Evolutionary conservation across 305 asterid species (phyloP), one percentile per base, ranked within the genome.

Genomic region (Caryopteris hybrid): DNA sequence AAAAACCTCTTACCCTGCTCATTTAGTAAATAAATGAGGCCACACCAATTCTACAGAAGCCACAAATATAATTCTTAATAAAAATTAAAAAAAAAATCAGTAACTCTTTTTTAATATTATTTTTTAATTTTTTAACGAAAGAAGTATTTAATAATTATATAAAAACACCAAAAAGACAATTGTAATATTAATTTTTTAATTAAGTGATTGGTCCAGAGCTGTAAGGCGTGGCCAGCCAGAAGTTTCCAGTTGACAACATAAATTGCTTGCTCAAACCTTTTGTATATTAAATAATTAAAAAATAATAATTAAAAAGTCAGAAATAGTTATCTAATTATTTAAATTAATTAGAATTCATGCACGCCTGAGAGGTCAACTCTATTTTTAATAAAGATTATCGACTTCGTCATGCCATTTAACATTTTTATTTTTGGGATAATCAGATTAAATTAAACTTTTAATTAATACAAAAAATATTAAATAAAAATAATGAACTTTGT

Each of bases 351-450:
- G 31, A 36, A 61, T 45, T 33, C 20, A 54, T 39, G 66, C 69
- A 17, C 70, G 73, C 75, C 23, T 77, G 74, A 72, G 70, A 57
- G 38, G 77, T 76, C 77, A 76, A 72, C 74, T 54, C 20, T 8
- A 17, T 27, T 45, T 55, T 51, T 67, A 62, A 34, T 33, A 43
- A 31, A 46, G 1, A 57, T 57, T 33, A 12, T 45, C 11, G 48
- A 58, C 58, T 25, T 66, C 17, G 56, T 42, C 46, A 25, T 23
- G 13, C 27, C 13, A 20, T 43, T 17, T 43, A 12, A 4, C 9
- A 2, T 10, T 6, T 4, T 41, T 12, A 10, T 41, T 31, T 31
- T 55, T 13, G 46, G 8, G 21, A 34, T 13, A 5, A 21, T 43
- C 7, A n/a, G 0, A 29, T 57, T 16, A 27, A 33, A 58, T 34